phyloP scores from a whole-genome alignment of 2,329 filamentous ascomycete genomes.

The Phaeosphaeriaceae sp. region DNA sequence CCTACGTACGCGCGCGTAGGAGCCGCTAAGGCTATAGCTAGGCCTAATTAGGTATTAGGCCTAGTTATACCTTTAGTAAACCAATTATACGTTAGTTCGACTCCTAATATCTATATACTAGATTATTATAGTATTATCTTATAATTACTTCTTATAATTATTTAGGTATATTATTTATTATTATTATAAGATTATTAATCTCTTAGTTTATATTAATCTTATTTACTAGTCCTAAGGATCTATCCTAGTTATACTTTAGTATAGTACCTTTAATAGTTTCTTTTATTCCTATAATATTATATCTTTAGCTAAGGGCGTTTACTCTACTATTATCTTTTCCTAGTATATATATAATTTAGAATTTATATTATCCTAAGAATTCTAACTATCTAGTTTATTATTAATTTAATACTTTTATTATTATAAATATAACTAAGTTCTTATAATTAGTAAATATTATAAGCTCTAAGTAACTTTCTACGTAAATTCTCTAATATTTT shows the following conservation, averaged over 20 bases:
- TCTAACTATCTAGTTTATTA: conserved; percentile 1
- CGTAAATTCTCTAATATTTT: conserved; percentile 4
- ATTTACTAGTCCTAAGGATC: not conserved
- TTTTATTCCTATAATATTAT: conserved; percentile 1
- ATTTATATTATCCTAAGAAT: conserved; percentile 3
- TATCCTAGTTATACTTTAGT: conserved; percentile 2
- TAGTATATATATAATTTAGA: conserved; percentile 6
- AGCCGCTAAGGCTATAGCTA: too few species aligned
- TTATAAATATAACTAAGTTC: conserved; percentile 4
- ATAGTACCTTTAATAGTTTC: not conserved
- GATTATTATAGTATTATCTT: conserved; percentile 2
- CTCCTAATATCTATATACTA: conserved; percentile 5
- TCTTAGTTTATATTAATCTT: not conserved
- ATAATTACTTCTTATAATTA: conserved; percentile 6
- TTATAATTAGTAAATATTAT: conserved; percentile 3
- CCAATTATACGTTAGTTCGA: too few species aligned
- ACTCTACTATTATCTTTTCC: conserved; percentile 7
- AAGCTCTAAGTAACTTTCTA: conserved; percentile 1
- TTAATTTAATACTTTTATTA: conserved; percentile 1
- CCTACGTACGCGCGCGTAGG: too few species aligned
- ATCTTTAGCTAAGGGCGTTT: conserved; percentile 1
- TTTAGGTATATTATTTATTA: conserved; percentile 1
- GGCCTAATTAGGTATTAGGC: too few species aligned
- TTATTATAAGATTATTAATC: not conserved
- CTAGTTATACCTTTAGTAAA: too few species aligned